Conservation (phyloP, 352 stramenopile genomes). For the Phytophthora colocasiae region DNA sequence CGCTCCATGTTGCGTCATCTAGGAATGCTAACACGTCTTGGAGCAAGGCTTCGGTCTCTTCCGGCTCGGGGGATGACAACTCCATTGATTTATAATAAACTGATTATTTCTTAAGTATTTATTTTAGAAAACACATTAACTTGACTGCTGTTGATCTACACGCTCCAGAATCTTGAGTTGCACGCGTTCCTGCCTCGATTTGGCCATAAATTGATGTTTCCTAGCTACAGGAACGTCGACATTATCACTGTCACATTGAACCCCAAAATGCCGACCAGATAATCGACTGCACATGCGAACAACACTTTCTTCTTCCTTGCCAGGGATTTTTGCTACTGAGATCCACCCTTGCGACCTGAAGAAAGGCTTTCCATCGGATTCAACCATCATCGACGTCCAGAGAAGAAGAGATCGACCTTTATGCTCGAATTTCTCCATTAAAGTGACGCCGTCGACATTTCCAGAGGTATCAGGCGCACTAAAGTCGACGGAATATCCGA, state of each 20-base stretch:
- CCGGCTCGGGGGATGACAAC: background rate
- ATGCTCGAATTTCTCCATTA: constrained; percentile 24
- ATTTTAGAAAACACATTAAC: no score
- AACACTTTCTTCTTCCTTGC: constrained; percentile 3
- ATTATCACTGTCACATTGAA: constrained; percentile 3
- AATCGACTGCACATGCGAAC: constrained; percentile 22
- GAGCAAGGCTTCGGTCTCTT: constrained; percentile 13
- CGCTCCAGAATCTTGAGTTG: constrained; percentile 18
- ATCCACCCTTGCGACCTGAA: constrained; percentile 26
- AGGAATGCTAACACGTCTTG: constrained; percentile 24
- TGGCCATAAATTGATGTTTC: constrained; percentile 16
- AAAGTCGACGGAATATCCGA: constrained; percentile 20
- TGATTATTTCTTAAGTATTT: no score
- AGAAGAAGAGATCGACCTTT: constrained; percentile 7
- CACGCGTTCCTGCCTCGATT: constrained; percentile 20
- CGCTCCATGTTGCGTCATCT: constrained; percentile 1
- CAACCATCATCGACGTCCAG: constrained; percentile 30
- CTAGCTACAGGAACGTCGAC: constrained; percentile 19
- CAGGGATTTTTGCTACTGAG: constrained; percentile 1
- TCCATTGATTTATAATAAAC: background rate
- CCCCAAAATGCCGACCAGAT: constrained; percentile 19
- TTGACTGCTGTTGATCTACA: background rate
- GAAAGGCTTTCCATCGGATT: constrained; percentile 6
- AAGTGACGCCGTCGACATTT: constrained; percentile 19
- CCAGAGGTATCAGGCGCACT: background rate